These are phyloP conservation scores for Podila epigama DNA, from an alignment of 192 early-diverging fungal genomes.

Conservation along the genomic window DNA sequence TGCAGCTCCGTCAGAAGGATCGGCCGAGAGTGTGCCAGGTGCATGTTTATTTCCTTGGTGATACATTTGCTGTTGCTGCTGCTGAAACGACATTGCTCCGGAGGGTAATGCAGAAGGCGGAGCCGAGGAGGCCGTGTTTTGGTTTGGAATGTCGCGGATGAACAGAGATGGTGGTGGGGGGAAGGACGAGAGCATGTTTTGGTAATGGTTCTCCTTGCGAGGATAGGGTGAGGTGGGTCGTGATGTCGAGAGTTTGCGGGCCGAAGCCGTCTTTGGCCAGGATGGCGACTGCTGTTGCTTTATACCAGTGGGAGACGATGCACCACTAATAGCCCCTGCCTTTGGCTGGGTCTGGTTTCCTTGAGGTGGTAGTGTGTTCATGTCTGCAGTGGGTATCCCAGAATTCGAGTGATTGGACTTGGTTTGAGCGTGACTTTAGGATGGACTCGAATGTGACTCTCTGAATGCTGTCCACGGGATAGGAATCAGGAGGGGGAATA, in stretches of 20 bases:
- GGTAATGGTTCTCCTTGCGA: constrained; percentile 33
- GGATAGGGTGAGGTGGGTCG: constrained; percentile 31
- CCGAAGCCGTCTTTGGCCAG: constrained; percentile 35
- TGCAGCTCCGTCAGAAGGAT: constrained; percentile 21
- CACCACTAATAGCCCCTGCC: too few species aligned
- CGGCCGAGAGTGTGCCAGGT: constrained; percentile 36
- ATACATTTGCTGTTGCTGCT: constrained; percentile 24
- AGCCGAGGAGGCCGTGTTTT: constrained; percentile 8
- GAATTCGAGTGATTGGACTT: background rate
- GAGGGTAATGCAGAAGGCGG: background rate
- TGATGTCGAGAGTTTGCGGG: constrained; percentile 30
- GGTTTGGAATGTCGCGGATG: constrained; percentile 32
- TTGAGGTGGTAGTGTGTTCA: constrained; percentile 34
- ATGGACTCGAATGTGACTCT: background rate
- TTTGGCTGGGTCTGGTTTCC: constrained; percentile 1
- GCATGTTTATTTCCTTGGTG: constrained; percentile 10
- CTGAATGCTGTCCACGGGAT: background rate
- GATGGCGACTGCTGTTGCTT: constrained; percentile 35
- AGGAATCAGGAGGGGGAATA: constrained; percentile 2
- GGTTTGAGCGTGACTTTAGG: background rate
- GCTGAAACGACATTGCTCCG: constrained; percentile 9
- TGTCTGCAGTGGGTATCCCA: background rate
- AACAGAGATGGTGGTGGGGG: constrained; percentile 28
- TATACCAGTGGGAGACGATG: background rate
- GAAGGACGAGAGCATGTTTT: constrained; percentile 34